Evolutionary conservation across 2,329 filamentous ascomycete species (phyloP), one percentile per base, ranked within the genome.

Genomic region (Colletotrichum camelliae): DNA sequence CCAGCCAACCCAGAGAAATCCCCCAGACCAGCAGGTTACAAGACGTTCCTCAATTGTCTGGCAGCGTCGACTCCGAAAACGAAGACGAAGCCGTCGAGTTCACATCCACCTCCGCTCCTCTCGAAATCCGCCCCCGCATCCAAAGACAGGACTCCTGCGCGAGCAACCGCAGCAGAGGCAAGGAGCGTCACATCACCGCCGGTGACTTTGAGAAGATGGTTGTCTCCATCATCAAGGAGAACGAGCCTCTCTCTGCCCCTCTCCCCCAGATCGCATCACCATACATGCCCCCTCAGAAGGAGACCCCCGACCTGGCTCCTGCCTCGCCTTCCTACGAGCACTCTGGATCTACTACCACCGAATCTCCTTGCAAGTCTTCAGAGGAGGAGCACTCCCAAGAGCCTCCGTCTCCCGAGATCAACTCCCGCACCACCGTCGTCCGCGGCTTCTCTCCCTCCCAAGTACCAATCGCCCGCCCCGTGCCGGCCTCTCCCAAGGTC

Each of bases 171-270:
- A 94, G 93, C 82, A 92, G 94, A 78, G 93, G 93, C 78, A 92
- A 89, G 72, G 94, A 97, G 83, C 94, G 95, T 81, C 96, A 98
- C 86, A 96, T 98, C 79, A 97, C 96, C n/a, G 95, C 96, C 8
- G 91, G 95, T 81, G 95, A 97, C 80, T 90, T 98, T 35, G 95
- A 98, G 85, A 97, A 97, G 87, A 97, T 98, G 91, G 95, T 98
- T 57, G 92, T 94, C 72, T 95, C 94, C 52, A 98, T 98, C 72
- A 97, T 98, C 82, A 95, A 97, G 84, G 94, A 97, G 85, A 95
- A 95, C 85, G 92, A 93, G 84, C 90, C 90, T 61, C 88, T 96
- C 79, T 85, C 85, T 78, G 86, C 88, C 67, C 91, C 88, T 80
- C 84, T 92, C 10, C 88, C 90, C 21, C 81, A 83, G 64, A 83